Base-by-base conservation (phyloP, 805 yeast species). In the Starmerella riodocensis region DNA sequence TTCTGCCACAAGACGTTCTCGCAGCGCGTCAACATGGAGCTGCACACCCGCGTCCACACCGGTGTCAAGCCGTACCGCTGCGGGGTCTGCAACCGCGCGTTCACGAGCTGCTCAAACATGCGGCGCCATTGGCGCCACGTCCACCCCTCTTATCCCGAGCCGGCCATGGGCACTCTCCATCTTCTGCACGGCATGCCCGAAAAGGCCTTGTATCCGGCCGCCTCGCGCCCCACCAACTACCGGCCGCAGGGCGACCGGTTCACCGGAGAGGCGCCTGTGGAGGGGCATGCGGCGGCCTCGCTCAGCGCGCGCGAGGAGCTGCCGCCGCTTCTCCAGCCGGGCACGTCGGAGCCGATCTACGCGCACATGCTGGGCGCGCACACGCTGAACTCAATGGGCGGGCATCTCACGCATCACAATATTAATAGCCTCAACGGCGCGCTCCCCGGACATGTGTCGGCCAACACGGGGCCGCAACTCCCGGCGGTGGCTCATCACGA, bases 11-110 rank as follows among this genome's bases (percentile, higher is more conserved):
- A 83, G 45, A 65, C 73, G 26, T 86, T 86, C 57, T 81, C 94
- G 33, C 71, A 94, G 53, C 81, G 88, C 58, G 97, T 96, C 16
- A 86, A 86, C 59, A 66, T 70, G 57, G 64, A 83, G 46, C 85
- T 94, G 0, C 96, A 85, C 60, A 59, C 71, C 63, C 66, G 96
- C 39, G 76, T 73, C 2, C 97, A 88, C 57, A 76, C 93, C 1
- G 97, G 97, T 2, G 96, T 86, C 51, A 82, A 76, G 55, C 97
- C 97, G 1, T 86, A 70, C 56, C 58, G 59, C 36, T 88, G 98
- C 57, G 65, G 70, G 20, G 59, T 65, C 2, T 88, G 98, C 58
- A 32, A 43, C 18, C 51, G 51, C 19, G 41, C 46, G 19, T 48
- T 48, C 37, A 47, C 51, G 6, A 36, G 43, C 35, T 47, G 51